Base-by-base conservation (phyloP, 2,329 filamentous ascomycete genomes). In the Blastomyces percursus region DNA sequence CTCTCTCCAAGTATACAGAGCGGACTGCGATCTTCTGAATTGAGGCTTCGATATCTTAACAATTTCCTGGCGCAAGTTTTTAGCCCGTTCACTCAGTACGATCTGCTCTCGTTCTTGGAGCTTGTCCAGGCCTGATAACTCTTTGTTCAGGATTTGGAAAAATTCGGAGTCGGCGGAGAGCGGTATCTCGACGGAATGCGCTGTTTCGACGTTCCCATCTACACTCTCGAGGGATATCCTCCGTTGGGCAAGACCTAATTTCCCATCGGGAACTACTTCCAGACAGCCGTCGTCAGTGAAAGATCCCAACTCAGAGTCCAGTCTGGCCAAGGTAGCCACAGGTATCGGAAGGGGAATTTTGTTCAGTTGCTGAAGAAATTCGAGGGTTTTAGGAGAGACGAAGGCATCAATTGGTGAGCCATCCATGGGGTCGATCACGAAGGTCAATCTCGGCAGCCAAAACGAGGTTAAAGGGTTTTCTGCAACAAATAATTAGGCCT, bases 151-250 rank as follows among this genome's bases (percentile, higher is more conserved):
- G 50, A 88, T 84, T 35, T 84, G 81, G 73, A 96, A 95, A 74
- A 96, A 96, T 70, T 91, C 84, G 24, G 82, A 81, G 69, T 94
- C 90, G 30, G 90, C 90, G 1, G 84, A 84, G 2, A 96, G 77
- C 21, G 90, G 88, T 7, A 96, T 83, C 71, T 92, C 86, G n/a
- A 95, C 79, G 63, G 74, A 75, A 30, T 77, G 74, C 44, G 32
- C 9, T 64, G 55, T 6, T 67, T 64, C n/a, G 66, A 66, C n/a
- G 48, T 30, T 48, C 62, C 67, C 27, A 35, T 46, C 40, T 30
- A 24, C 14, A 4, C 12, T 42, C 40, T 27, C 21, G 8, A 14
- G 11, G 16, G 42, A 32, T 46, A 30, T 24, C 8, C 42, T 24
- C 8, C 6, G 48, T 50, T 27, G 6, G 56, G 0, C 40, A 46